phyloP scores from a whole-genome alignment of 441 rosid genomes.

The Manihot esculenta region DNA sequence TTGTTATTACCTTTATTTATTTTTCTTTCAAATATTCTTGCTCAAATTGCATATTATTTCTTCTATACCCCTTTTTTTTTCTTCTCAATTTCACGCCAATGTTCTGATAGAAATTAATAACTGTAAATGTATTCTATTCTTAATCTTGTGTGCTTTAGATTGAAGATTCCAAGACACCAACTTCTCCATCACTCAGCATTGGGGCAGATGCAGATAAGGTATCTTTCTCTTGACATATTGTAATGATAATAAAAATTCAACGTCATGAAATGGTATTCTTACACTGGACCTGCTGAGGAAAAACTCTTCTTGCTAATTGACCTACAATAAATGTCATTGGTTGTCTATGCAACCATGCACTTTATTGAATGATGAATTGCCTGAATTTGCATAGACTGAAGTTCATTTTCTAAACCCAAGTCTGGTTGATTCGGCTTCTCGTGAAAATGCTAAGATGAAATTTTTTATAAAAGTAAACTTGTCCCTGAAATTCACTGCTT shows the following conservation, averaged over 20 bases:
- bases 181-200: slow-evolving; percentile 39
- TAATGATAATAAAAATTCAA: not conserved
- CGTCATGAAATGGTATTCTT: not conserved
- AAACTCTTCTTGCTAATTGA: not conserved
- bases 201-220: slow-evolving; percentile 56
- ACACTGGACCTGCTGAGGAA: not conserved
- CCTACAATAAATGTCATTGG: not conserved
- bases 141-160: slow-evolving; percentile 26
- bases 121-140: slow-evolving; percentile 6
- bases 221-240: slow-evolving; percentile 7
- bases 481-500: too few species aligned
- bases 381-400: not conserved
- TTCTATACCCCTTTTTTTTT: not conserved
- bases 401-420: not conserved
- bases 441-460: too few species aligned
- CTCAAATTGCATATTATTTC: not conserved
- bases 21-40: not conserved
- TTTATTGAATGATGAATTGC: not conserved
- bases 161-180: slow-evolving; percentile 42
- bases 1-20: too few species aligned
- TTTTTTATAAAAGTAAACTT: too few species aligned
- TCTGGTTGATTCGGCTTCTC: not conserved
- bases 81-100: not conserved
- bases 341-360: not conserved
- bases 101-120: not conserved